Conservation (phyloP, 345 rosid species). For the Brassica nigra region DNA sequence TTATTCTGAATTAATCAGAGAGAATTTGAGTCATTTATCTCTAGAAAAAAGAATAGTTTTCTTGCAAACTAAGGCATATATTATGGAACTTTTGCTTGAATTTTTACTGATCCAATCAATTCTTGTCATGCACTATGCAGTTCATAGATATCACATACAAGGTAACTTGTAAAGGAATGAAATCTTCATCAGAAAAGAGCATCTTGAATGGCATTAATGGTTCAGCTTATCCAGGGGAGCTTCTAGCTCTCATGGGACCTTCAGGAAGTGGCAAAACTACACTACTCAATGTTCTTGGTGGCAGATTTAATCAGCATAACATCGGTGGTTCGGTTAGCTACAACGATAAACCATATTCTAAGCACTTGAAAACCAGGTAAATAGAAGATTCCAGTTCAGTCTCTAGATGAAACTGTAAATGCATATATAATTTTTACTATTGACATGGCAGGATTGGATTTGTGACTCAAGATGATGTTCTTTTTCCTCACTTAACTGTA, state of each 20-base stretch:
- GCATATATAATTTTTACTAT: background rate
- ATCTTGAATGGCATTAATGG: slow-evolving; percentile 81
- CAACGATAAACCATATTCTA: slow-evolving; percentile 73
- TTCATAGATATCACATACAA: slow-evolving; percentile 77
- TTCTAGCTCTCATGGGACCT: slow-evolving; percentile 96
- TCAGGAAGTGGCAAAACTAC: slow-evolving; percentile 96
- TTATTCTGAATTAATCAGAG: slow-evolving; percentile 16
- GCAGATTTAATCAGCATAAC: slow-evolving; percentile 55
- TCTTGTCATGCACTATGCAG: slow-evolving; percentile 45
- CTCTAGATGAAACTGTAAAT: slow-evolving; percentile 7
- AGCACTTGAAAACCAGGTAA: slow-evolving; percentile 82
- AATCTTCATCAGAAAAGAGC: slow-evolving; percentile 56
- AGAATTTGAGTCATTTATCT: background rate
- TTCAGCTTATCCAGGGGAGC: slow-evolving; percentile 80
- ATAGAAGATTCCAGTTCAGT: slow-evolving; percentile 22
- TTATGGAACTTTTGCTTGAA: background rate
- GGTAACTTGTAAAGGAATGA: slow-evolving; percentile 62
- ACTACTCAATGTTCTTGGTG: slow-evolving; percentile 73
- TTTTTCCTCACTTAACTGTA: slow-evolving; percentile 93
- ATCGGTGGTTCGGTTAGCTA: slow-evolving; percentile 66
- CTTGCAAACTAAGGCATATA: background rate
- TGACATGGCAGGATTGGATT: slow-evolving; percentile 76
- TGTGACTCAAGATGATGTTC: slow-evolving; percentile 91
- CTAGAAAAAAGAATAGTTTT: background rate
- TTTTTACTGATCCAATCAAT: slow-evolving; percentile 6